A percentile compares a stretch with the other conserved stretches of the same genome.
Conservation (phyloP, 768 basidiomycete genomes). For the Lactarius evosmus region DNA sequence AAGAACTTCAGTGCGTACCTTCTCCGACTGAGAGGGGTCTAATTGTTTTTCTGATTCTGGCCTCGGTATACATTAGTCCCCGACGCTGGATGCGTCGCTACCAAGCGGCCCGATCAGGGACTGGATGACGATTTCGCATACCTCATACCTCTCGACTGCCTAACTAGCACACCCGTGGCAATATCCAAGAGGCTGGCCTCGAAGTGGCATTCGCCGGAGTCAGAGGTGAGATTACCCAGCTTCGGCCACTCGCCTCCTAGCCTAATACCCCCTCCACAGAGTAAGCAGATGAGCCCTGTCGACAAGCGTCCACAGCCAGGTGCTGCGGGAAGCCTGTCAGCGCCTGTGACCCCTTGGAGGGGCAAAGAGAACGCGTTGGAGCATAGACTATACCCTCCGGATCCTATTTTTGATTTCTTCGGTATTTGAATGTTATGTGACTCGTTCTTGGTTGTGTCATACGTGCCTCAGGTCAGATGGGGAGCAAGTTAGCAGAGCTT, state of each 20-base stretch:
- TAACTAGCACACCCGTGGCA: neutral
- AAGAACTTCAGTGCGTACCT: neutral
- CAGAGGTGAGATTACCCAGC: neutral
- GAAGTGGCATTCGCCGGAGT: neutral
- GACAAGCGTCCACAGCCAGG: too few relatives aligned
- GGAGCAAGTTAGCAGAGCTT: too few relatives aligned
- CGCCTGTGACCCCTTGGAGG: too few relatives aligned
- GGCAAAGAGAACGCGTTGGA: too few relatives aligned
- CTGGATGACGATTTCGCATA: neutral
- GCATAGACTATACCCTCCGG: too few relatives aligned
- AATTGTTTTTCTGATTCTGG: neutral
- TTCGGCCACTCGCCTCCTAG: neutral
- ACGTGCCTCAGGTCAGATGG: too few relatives aligned
- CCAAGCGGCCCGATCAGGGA: neutral
- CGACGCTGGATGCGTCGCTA: neutral
- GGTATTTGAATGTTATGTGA: too few relatives aligned
- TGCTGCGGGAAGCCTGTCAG: too few relatives aligned
- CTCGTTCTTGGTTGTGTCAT: too few relatives aligned
- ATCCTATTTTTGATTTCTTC: too few relatives aligned
- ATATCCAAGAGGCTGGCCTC: neutral
- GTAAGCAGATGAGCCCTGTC: too few relatives aligned
- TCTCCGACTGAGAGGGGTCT: neutral
- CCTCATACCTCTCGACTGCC: neutral
- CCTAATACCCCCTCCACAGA: too few relatives aligned
- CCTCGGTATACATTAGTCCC: neutral